Evolutionary conservation across 331 rosid genomes (phyloP), one percentile per base, ranked within the genome.

Genomic region (Rhamnella rubrinervis): DNA sequence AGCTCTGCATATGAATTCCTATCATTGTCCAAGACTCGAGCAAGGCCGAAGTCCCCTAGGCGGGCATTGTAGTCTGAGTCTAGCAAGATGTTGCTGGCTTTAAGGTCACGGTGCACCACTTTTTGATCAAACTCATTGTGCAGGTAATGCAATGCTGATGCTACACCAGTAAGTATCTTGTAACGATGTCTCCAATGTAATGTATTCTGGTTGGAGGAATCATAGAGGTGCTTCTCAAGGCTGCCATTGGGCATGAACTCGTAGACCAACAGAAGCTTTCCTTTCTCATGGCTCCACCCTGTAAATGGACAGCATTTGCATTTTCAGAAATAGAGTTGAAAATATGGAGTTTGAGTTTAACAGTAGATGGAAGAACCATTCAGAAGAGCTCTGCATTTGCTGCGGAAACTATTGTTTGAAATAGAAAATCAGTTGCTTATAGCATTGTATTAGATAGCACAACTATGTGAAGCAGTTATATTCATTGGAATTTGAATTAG

Each of bases 251-350:
- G 86, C 89, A 82, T 81, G 63, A 75, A 81, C 59, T 85, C 86
- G 20, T 82, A 85, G 21, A 85, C 78, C 16, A 85, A 50, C 46
- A 85, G 82, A 28, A 82, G 89, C 85, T 76, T 79, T 68, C 83
- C 70, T 60, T 75, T 76, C 72, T 85, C 86, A 20, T 82, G 76
- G 81, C 89, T 81, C 89, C 89, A 85, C 31, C 89, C 84, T 81
- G 77, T 51, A 66, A 37, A 35, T 49, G 46, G 61, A 53, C 21
- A 52, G 15, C 18, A 52, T 16, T 13, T 11, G 47, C 26, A 15
- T 60, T 39, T 25, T 25, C 23, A 64, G 20, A 35, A 65, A 51
- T 10, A 44, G 49, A 44, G 49, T 44, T 14, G 13, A 14, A 10
- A 44, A 9, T 11, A 14, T 44, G 3, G 14, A 11, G 2, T 44